phyloP scores from a whole-genome alignment of 805 yeast genomes.

The Candida corydali region DNA sequence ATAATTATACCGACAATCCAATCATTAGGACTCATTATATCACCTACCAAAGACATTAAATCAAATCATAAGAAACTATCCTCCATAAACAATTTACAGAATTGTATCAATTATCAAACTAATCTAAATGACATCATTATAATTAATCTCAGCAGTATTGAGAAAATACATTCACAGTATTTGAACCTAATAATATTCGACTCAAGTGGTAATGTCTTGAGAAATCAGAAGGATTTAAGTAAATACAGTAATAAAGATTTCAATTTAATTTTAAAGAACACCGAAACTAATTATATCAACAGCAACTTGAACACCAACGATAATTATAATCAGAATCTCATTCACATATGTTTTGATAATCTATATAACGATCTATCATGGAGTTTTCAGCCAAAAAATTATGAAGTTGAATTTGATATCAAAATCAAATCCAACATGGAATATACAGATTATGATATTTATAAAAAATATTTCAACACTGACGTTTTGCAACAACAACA shows the following conservation, averaged over 20 bases:
- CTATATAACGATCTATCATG: constrained; percentile 38
- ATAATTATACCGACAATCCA: not conserved
- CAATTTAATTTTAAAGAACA: constrained; percentile 32
- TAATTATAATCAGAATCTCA: constrained; percentile 14
- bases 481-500: constrained; percentile 1
- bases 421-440: constrained; percentile 30
- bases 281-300: constrained; percentile 5
- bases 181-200: constrained; percentile 36
- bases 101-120: constrained; percentile 36
- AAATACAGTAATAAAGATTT: constrained; percentile 19
- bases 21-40: constrained; percentile 28
- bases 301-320: not conserved
- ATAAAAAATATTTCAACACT: constrained; percentile 26
- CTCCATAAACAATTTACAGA: constrained; percentile 23
- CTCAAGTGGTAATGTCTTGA: constrained; percentile 30
- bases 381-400: constrained; percentile 31
- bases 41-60: constrained; percentile 31
- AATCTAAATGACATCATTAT: constrained; percentile 34
- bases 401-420: constrained; percentile 32
- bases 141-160: constrained; percentile 29
- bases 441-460: constrained; percentile 29
- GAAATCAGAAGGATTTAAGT: constrained; percentile 26
- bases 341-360: constrained; percentile 41
- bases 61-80: constrained; percentile 18
- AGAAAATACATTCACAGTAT: constrained; percentile 26